Evolutionary conservation across 2,329 filamentous ascomycete genomes (phyloP).

Genomic region (Zalaria obscura): DNA sequence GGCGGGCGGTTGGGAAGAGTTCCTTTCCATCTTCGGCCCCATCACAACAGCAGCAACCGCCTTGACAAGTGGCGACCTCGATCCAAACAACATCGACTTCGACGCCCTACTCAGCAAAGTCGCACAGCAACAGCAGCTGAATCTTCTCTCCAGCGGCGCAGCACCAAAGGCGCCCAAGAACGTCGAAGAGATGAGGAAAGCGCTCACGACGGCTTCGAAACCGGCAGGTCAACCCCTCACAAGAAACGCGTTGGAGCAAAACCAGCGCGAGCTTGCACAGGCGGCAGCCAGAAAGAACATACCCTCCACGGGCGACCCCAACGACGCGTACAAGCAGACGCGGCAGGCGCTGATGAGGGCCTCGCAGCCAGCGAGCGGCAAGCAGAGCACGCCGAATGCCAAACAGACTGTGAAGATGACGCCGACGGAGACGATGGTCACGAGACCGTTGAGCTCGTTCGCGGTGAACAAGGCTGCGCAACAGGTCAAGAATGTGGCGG

Average conservation of each 20-base stretch:
- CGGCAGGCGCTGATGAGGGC: conserved; percentile 11
- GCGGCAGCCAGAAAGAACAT: conserved; percentile 1
- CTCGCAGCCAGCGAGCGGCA: conserved; percentile 4
- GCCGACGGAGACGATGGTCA: conserved; percentile 19
- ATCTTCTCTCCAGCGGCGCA: conserved; percentile 13
- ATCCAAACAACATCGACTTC: conserved; percentile 18
- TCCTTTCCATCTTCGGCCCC: conserved; percentile 36
- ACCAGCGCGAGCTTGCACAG: conserved; percentile 9
- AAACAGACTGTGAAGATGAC: conserved; percentile 16
- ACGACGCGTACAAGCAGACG: conserved; percentile 7
- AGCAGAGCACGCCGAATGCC: conserved; percentile 9
- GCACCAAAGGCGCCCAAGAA: conserved; percentile 13
- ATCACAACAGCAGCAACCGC: conserved; percentile 36
- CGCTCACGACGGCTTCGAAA: conserved; percentile 15
- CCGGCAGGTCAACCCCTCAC: conserved; percentile 1
- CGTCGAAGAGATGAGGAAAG: conserved; percentile 16
- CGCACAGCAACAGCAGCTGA: conserved; percentile 17
- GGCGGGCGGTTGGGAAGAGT: conserved; percentile 35
- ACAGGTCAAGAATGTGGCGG: conserved; percentile 12
- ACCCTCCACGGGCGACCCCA: background rate
- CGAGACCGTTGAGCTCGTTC: conserved; percentile 18
- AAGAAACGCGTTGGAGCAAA: conserved; percentile 1
- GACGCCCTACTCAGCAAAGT: conserved; percentile 19
- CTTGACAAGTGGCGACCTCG: conserved; percentile 29
- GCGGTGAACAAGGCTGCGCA: conserved; percentile 17